These are phyloP conservation scores for Dillenia suffruticosa DNA, from an alignment of 164 flowering plant genomes.

Conservation along the genomic window DNA sequence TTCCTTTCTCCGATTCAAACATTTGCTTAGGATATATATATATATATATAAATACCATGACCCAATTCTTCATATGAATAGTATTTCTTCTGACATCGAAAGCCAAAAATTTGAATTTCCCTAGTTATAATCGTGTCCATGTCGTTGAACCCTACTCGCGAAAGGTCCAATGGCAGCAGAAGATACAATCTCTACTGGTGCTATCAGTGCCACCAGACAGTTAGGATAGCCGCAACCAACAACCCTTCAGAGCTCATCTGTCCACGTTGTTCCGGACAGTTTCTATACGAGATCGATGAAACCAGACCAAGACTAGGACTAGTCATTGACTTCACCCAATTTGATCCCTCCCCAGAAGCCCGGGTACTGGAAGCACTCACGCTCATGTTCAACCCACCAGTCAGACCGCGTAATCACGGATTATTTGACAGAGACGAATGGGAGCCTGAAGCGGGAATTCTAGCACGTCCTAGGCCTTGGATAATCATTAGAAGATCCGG, in stretches of 20 bases:
- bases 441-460: conserved; percentile 20
- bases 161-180: conserved; percentile 14
- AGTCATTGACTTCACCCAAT: conserved; percentile 28
- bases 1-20: conserved; percentile 11
- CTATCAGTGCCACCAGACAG: conserved; percentile 56
- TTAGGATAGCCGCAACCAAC: conserved; percentile 28
- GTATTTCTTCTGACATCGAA: background rate
- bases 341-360: conserved; percentile 51
- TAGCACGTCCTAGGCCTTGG: conserved; percentile 30
- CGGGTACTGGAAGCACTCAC: conserved; percentile 65
- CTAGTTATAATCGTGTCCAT: conserved; percentile 8
- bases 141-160: conserved; percentile 31
- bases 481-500: conserved; percentile 27
- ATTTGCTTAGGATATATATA: background rate
- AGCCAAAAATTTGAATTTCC: background rate
- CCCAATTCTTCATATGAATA: background rate
- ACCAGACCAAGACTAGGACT: conserved; percentile 38
- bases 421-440: conserved; percentile 15
- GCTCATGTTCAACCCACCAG: conserved; percentile 41
- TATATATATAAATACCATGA: background rate
- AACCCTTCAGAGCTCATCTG: conserved; percentile 47
- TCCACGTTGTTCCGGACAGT: conserved; percentile 73
- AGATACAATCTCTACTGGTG: conserved; percentile 67
- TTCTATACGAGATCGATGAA: conserved; percentile 46
- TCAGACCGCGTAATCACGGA: conserved; percentile 15